phyloP scores from a whole-genome alignment of 345 rosid genomes.

The Turritis glabra region DNA sequence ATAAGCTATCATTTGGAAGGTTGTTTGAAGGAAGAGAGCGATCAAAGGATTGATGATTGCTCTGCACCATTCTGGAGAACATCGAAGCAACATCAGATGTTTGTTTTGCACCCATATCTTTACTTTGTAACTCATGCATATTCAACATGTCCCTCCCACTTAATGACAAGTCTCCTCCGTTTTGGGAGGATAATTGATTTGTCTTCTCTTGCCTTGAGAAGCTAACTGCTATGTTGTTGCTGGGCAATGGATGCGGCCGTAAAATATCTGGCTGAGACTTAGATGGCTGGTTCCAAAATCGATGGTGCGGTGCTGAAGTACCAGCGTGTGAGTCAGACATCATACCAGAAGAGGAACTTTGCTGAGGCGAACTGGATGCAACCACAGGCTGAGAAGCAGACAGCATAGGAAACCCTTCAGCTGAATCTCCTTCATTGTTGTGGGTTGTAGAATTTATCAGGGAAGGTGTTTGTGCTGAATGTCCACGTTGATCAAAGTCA shows the following conservation, averaged over 20 bases:
- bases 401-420: conserved; percentile 50
- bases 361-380: conserved; percentile 47
- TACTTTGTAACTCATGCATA: conserved; percentile 35
- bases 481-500: conserved; percentile 52
- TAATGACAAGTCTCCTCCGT: conserved; percentile 42
- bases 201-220: conserved; percentile 42
- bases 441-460: conserved; percentile 34
- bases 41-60: conserved; percentile 63
- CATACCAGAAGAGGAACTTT: conserved; percentile 40
- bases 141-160: conserved; percentile 38
- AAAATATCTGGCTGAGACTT: conserved; percentile 39
- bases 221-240: conserved; percentile 45
- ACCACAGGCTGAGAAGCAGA: conserved; percentile 45
- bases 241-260: conserved; percentile 41
- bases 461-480: conserved; percentile 46
- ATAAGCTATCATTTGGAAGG: conserved; percentile 42
- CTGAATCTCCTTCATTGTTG: conserved; percentile 37
- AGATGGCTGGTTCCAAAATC: conserved; percentile 45
- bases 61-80: conserved; percentile 41
- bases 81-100: conserved; percentile 36
- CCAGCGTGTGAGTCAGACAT: conserved; percentile 43
- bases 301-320: conserved; percentile 46
- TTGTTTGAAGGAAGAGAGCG: conserved; percentile 54
- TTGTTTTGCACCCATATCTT: conserved; percentile 47
- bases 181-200: conserved; percentile 43